Percentiles rank a stretch among this genome's conserved stretches.
phyloP scores from a whole-genome alignment of 257 asterid species.

The Linderniella brevidens region DNA sequence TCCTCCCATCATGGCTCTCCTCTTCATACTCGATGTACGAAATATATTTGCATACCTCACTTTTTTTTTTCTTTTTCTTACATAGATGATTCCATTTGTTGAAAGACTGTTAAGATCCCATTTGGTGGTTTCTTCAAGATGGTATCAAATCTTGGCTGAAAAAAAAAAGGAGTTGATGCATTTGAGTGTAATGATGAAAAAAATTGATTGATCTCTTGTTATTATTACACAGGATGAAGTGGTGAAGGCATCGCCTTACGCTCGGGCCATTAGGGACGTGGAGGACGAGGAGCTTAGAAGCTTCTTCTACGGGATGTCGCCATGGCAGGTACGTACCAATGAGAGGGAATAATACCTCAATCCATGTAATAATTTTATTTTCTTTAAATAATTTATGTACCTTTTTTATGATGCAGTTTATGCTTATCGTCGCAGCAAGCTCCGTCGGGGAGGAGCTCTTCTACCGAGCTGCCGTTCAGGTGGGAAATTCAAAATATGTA shows the following conservation, averaged over 20 bases:
- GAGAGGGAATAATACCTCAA: no score
- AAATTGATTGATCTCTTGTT: neutral
- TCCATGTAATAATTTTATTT: neutral
- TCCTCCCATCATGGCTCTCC: conserved; percentile 96
- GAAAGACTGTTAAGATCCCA: no score
- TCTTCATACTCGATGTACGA: conserved; percentile 76
- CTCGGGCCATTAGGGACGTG: conserved; percentile 93
- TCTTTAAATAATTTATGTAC: neutral
- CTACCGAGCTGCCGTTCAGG: conserved; percentile 96
- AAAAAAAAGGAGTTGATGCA: neutral
- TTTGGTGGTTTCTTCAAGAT: no score
- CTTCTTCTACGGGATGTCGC: conserved; percentile 86
- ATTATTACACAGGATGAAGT: conserved; percentile 83
- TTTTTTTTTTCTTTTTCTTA: no score
- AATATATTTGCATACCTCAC: neutral
- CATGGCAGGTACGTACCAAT: conserved; percentile 78
- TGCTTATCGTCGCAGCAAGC: conserved; percentile 91
- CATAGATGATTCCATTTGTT: no score
- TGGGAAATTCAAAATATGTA: conserved; percentile 4
- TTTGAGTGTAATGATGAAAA: neutral
- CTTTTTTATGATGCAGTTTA: conserved; percentile 28
- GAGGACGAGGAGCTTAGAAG: conserved; percentile 87
- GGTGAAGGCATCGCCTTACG: conserved; percentile 86
- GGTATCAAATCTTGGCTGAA: neutral
- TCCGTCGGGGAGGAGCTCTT: conserved; percentile 97